phyloP scores from a whole-genome alignment of 805 yeast genomes.

The Metschnikowia noctiluminum region DNA sequence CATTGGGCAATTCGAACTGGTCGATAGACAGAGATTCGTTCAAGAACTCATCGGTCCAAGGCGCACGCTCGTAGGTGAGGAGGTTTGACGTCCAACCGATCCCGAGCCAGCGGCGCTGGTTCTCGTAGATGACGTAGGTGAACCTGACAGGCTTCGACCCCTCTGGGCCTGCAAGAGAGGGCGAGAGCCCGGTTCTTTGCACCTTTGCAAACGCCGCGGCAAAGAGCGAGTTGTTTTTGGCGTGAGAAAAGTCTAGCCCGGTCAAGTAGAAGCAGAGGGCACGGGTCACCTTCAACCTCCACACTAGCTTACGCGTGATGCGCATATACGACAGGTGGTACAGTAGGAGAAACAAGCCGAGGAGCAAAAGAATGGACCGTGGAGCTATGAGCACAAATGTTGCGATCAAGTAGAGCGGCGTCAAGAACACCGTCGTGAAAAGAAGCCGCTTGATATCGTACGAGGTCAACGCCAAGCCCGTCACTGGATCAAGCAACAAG shows the following conservation, averaged over 20 bases:
- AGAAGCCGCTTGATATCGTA: conserved; percentile 77
- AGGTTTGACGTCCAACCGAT: conserved; percentile 96
- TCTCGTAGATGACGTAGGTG: conserved; percentile 89
- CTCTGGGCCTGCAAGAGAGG: conserved; percentile 11
- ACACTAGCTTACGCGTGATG: conserved; percentile 76
- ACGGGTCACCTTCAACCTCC: conserved; percentile 77
- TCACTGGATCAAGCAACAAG: conserved; percentile 74
- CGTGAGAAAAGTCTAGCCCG: conserved; percentile 69
- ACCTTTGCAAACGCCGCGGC: conserved; percentile 56
- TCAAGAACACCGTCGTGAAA: conserved; percentile 78
- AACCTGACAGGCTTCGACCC: conserved; percentile 58
- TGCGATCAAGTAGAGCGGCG: conserved; percentile 77
- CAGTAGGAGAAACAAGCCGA: conserved; percentile 63
- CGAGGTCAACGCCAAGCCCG: conserved; percentile 65
- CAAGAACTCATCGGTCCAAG: conserved; percentile 96
- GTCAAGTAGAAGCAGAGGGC: conserved; percentile 75
- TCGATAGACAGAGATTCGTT: conserved; percentile 82
- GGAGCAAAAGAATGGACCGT: conserved; percentile 54
- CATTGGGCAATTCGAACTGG: conserved; percentile 75
- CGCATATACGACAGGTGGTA: conserved; percentile 86
- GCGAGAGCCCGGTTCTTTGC: conserved; percentile 25
- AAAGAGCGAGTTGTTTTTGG: conserved; percentile 44
- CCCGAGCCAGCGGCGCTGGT: conserved; percentile 96
- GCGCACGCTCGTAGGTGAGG: conserved; percentile 86
- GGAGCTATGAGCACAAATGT: conserved; percentile 71